These are phyloP conservation scores for Backusella morwellensis DNA, from an alignment of 192 early-diverging fungal genomes.

Conservation along the genomic window DNA sequence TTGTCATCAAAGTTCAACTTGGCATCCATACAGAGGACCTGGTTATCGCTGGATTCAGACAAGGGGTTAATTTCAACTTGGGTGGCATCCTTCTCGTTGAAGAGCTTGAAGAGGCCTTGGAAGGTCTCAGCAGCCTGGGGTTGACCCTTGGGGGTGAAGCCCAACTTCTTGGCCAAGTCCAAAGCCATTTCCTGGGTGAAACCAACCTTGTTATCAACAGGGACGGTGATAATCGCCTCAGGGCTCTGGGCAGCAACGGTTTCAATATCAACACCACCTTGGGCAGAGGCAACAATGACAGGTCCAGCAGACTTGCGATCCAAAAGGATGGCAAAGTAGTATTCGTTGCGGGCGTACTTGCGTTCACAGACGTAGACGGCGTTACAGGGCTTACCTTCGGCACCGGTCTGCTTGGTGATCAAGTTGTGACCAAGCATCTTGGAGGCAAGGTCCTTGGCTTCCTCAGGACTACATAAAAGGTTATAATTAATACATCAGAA, in stretches of 20 bases:
- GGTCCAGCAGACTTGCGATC: slow-evolving; percentile 94
- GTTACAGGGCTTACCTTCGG: slow-evolving; percentile 92
- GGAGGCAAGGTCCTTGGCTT: slow-evolving; percentile 83
- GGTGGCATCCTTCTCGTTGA: slow-evolving; percentile 95
- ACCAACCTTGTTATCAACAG: slow-evolving; percentile 88
- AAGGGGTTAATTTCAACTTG: slow-evolving; percentile 99
- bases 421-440: slow-evolving; percentile 98
- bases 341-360: slow-evolving; percentile 94
- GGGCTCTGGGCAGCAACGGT: slow-evolving; percentile 92
- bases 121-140: slow-evolving; percentile 92
- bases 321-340: slow-evolving; percentile 99
- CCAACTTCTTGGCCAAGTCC: slow-evolving; percentile 81
- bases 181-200: slow-evolving; percentile 72
- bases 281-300: slow-evolving; percentile 93
- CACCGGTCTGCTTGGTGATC: slow-evolving; percentile 98
- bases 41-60: slow-evolving; percentile 84
- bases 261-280: slow-evolving; percentile 99
- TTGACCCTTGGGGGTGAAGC: slow-evolving; percentile 77
- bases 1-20: slow-evolving; percentile 99
- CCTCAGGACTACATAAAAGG: slow-evolving; percentile 61
- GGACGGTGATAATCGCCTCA: slow-evolving; percentile 93
- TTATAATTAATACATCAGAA: neutral
- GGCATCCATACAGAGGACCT: slow-evolving; percentile 91
- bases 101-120: slow-evolving; percentile 92
- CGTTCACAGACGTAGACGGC: slow-evolving; percentile 94